Conservation (phyloP, 2,329 filamentous ascomycete species). For the Acrodontium crateriforme region DNA sequence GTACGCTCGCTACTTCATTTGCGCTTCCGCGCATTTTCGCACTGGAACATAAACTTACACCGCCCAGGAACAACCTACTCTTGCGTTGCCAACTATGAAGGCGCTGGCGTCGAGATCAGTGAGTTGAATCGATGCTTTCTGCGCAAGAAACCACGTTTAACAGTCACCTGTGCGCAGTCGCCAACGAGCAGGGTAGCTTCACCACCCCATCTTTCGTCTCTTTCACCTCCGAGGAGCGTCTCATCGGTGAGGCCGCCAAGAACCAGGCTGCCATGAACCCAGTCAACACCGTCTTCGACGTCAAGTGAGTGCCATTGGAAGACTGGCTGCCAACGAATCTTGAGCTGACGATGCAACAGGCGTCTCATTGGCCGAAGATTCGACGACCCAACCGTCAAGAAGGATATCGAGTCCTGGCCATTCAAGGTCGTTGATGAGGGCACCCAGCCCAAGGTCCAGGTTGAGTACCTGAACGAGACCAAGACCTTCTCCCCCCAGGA, state of each 20-base stretch:
- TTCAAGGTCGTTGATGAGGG: conserved; percentile 94
- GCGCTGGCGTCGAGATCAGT: conserved; percentile 99
- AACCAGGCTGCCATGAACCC: conserved; percentile 99
- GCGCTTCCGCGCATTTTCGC: not conserved
- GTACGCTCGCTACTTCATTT: too few species aligned
- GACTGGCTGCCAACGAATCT: too few species aligned
- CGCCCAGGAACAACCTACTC: conserved; percentile 91
- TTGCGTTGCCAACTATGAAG: conserved; percentile 98
- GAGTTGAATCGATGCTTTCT: conserved; percentile 25
- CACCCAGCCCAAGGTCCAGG: conserved; percentile 82
- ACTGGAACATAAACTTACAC: conserved; percentile 13
- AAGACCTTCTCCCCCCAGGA: conserved; percentile 97
- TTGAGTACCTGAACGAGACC: conserved; percentile 86
- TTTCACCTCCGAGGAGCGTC: conserved; percentile 95
- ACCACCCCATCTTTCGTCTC: conserved; percentile 98
- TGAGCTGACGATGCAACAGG: conserved; percentile 39
- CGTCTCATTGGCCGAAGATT: conserved; percentile 94
- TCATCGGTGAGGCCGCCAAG: conserved; percentile 99
- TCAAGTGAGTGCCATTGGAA: conserved; percentile 52
- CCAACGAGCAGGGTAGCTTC: conserved; percentile 99
- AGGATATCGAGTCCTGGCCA: conserved; percentile 97
- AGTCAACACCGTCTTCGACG: conserved; percentile 93
- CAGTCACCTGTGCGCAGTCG: conserved; percentile 35
- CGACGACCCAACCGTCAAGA: conserved; percentile 93
- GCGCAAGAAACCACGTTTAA: conserved; percentile 4